Evolutionary conservation across 306 rosid genomes (phyloP), one percentile per base, ranked within the genome.

Genomic region (Dryas alaskensis): DNA sequence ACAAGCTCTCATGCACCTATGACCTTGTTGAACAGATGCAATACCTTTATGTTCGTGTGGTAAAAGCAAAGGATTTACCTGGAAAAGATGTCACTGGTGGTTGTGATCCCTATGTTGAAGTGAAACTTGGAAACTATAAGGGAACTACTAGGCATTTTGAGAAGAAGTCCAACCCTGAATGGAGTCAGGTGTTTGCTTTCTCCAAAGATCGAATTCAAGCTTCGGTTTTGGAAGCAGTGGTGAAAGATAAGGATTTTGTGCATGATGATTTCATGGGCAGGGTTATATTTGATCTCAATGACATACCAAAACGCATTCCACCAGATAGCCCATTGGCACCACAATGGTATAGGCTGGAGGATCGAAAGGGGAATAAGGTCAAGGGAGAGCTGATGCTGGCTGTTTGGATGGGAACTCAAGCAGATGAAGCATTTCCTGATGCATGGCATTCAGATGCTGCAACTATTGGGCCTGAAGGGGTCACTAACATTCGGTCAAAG

Each of bases 341-440:
- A 4, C 98, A 90, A 7, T 93, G 97, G 98, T 93, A 93, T 62
- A 83, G 93, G 77, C 63, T 93, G 17, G 88, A 88, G 61, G 89
- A 89, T 57, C 77, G 96, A 43, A 89, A 83, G 76, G 93, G 90
- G 3, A 79, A 42, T 2, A 93, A 82, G 83, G 86, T 45, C 8
- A 93, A 89, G 55, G 98, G 96, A 67, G 98, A 93, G 83, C 60
- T 93, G 68, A 93, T 93, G 98, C 76, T 93, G 50, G 98, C 98
- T 52, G 92, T 93, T 63, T 93, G 98, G 98, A 93, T 90, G 89
- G 98, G 98, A 81, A 93, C 97, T 81, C 98, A 93, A 81, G 98
- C 98, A 8, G 98, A 92, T 57, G 98, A 92, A 81, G 92, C 98
- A 1, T 90, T 92, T 87, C 87, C 97, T 19, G 96, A 90, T 72